Conservation (phyloP, 1,139 yeast species). For the Kluyveromyces marxianus region DNA sequence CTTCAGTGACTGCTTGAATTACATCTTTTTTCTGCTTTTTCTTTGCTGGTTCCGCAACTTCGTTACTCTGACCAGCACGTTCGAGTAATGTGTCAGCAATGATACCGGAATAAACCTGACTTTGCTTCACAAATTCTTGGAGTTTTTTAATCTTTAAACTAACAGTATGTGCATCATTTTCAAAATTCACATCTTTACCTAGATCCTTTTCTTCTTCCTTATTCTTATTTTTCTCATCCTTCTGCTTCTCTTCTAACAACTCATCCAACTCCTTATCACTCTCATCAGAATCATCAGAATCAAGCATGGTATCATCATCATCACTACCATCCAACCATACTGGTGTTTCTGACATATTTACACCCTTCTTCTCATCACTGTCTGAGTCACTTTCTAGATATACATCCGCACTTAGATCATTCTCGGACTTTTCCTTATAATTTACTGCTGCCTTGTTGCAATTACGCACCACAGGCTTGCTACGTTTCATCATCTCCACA, state of each 20-base stretch:
- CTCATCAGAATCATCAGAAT: slow-evolving; percentile 26
- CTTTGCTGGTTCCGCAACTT: slow-evolving; percentile 18
- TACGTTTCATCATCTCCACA: slow-evolving; percentile 1
- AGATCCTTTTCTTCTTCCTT: slow-evolving; percentile 9
- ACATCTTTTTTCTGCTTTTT: slow-evolving; percentile 16
- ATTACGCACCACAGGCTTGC: not conserved
- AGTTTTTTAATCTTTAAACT: slow-evolving; percentile 50
- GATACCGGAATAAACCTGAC: slow-evolving; percentile 77
- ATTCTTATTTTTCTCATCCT: slow-evolving; percentile 7
- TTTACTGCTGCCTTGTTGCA: slow-evolving; percentile 3
- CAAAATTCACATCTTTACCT: slow-evolving; percentile 14
- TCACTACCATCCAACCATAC: slow-evolving; percentile 25
- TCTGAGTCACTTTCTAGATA: slow-evolving; percentile 11
- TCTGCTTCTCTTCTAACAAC: slow-evolving; percentile 16
- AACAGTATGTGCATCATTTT: slow-evolving; percentile 20
- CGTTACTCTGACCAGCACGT: slow-evolving; percentile 20
- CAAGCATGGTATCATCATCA: slow-evolving; percentile 16
- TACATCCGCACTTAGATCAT: slow-evolving; percentile 20
- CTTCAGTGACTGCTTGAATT: not conserved
- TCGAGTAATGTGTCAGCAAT: slow-evolving; percentile 68
- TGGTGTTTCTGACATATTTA: slow-evolving; percentile 11
- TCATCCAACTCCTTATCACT: slow-evolving; percentile 26
- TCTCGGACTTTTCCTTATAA: slow-evolving; percentile 24
- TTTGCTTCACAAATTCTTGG: slow-evolving; percentile 67
- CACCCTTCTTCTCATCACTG: slow-evolving; percentile 1